Base-by-base conservation (phyloP, 768 basidiomycete genomes). In the Mycena leptocephala region DNA sequence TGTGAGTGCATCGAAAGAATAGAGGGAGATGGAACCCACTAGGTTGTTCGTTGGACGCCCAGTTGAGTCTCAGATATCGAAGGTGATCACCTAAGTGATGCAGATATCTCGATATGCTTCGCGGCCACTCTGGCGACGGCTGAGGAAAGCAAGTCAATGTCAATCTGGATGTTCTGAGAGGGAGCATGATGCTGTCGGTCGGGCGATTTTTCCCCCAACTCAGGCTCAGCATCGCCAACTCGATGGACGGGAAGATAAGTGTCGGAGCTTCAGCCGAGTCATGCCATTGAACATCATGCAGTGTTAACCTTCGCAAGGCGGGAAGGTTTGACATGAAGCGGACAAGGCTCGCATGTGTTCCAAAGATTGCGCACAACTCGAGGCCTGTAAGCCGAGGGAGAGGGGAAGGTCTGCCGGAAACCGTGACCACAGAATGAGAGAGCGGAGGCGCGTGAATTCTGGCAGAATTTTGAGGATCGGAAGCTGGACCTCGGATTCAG, bases 301-400 rank as follows among this genome's bases (percentile, higher is more conserved):
- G n/a, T 7, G 22, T 26, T 20, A 67, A 33, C 20, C 22, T 51
- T 24, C 26, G 48, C 35, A 53, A 39, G 20, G 11, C 35, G 9
- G 65, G 48, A 5, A 66, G 48, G 48, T 39, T 14, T 13, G 65
- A 67, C 48, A 67, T 35, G 51, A 67, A 67, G 30, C 28, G 32
- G 30, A 28, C 33, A 11, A 67, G 37, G 48, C 65, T 22, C 5
- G 46, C 14, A 46, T 35, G 55, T 2, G 65, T 14, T 9, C 48
- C 28, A 39, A 67, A 53, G 2, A 10, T 14, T 22, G 33, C 22
- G 16, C 5, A 53, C 32, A 67, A 22, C 5, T 24, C 10, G 14
- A 53, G 24, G 3, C 37, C 32, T 9, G 32, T 26, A 2, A 67
- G 65, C 6, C 22, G 0, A 1, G 63, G 63, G 16, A 65, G 63